Conservation (phyloP, 1,284 basidiomycete species). For the Neotropicomus parvogracilis region DNA sequence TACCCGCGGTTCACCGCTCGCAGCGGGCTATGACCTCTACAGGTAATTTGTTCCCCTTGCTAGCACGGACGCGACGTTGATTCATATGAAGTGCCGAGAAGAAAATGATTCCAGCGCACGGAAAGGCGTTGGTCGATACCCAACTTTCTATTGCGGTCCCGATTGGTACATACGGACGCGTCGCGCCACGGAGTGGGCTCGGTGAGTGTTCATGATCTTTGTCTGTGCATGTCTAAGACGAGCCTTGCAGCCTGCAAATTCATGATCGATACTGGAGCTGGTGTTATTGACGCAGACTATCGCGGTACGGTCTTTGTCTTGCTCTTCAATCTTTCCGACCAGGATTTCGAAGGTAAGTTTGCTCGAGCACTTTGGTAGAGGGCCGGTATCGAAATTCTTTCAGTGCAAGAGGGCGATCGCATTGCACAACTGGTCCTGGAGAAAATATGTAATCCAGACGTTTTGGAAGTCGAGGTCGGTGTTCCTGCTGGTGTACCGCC, state of each 20-base stretch:
- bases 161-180: constrained; percentile 88
- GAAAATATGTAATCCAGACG: constrained; percentile 81
- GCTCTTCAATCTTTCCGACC: constrained; percentile 88
- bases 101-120: constrained; percentile 76
- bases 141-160: constrained; percentile 93
- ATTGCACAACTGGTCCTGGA: constrained; percentile 95
- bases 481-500: neutral
- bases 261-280: constrained; percentile 96
- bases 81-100: constrained; percentile 60
- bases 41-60: constrained; percentile 44
- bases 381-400: constrained; percentile 1
- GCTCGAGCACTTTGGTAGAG: neutral
- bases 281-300: constrained; percentile 96
- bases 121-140: constrained; percentile 87
- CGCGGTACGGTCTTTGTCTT: constrained; percentile 91
- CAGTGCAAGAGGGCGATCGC: constrained; percentile 89
- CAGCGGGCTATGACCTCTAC: constrained; percentile 95
- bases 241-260: constrained; percentile 78
- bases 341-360: constrained; percentile 78
- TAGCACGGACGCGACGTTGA: constrained; percentile 4
- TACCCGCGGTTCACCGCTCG: constrained; percentile 79
- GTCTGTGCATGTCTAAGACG: neutral
- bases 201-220: constrained; percentile 51
- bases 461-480: constrained; percentile 81
- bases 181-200: constrained; percentile 91